Percentiles rank a stretch among this genome's conserved stretches.
Evolutionary conservation across 2,329 filamentous ascomycete species (phyloP).

Genomic region (Alternaria conjuncta): DNA sequence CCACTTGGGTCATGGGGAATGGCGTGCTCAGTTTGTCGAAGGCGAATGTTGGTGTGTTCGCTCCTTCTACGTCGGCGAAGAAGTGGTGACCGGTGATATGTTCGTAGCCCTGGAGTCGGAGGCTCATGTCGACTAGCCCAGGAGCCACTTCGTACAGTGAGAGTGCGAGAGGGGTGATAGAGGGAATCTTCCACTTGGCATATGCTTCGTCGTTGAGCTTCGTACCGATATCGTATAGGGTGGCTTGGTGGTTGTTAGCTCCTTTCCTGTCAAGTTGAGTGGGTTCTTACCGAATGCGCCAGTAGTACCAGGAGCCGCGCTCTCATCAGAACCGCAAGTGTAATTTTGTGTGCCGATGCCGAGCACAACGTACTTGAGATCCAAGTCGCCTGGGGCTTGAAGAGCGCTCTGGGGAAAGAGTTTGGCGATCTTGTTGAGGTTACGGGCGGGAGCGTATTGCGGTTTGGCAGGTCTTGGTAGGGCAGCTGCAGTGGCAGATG

Average conservation of each 20-base stretch:
- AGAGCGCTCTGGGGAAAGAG: constrained; percentile 40
- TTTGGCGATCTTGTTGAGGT: constrained; percentile 33
- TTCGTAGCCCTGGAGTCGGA: constrained; percentile 38
- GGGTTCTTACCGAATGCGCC: constrained; percentile 40
- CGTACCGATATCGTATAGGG: constrained; percentile 46
- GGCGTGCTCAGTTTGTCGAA: constrained; percentile 53
- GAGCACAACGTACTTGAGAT: constrained; percentile 56
- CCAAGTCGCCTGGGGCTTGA: constrained; percentile 28
- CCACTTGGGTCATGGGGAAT: constrained; percentile 49
- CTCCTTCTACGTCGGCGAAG: constrained; percentile 57
- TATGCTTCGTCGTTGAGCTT: constrained; percentile 36
- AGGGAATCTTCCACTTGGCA: constrained; percentile 41
- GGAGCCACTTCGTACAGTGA: constrained; percentile 29
- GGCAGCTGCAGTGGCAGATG: constrained; percentile 24
- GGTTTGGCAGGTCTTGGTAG: constrained; percentile 19
- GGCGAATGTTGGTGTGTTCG: constrained; percentile 64
- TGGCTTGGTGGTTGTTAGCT: constrained; percentile 32
- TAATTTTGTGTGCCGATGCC: constrained; percentile 63
- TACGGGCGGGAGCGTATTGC: constrained; percentile 21
- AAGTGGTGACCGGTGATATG: constrained; percentile 68
- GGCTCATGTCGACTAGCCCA: constrained; percentile 30
- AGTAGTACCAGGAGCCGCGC: constrained; percentile 38
- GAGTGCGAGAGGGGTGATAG: constrained; percentile 44
- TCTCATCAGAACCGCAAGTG: constrained; percentile 48
- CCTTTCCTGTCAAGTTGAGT: background rate